Evolutionary conservation across 495 filamentous ascomycete genomes (phyloP), one percentile per base, ranked within the genome.

Genomic region (Pseudomonodictys pantanalensis): DNA sequence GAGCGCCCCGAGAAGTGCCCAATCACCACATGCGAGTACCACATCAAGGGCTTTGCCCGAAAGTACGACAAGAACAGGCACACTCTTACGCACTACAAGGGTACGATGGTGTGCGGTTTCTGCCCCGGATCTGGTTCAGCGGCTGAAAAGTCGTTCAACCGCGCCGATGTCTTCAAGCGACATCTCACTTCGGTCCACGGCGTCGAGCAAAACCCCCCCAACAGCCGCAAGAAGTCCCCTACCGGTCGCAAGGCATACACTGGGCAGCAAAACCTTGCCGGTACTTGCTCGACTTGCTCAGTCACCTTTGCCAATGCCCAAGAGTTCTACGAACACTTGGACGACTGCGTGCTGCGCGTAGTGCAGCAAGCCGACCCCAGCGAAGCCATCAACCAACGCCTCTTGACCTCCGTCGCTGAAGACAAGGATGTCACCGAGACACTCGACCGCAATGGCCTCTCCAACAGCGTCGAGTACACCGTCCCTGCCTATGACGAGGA

Each of bases 31-130:
- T 99, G 93, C 78, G 91, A 96, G 66, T 99, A 96, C 70, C 91
- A 96, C 73, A 80, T 81, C 57, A 97, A 97, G 73, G 93, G 93
- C 1, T 99, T 99, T 68, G 92, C 93, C 3, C 79, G 93, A 38
- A 99, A 97, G 68, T 99, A 99, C 68, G 93, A 99, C 73, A 97
- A 97, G 76, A 97, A 97, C 71, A 78, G 93, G n/a, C 93, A 99
- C 69, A 96, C 92, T 0, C 71, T 99, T 62, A 99, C 95, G 23
- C 93, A 99, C 65, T 99, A 99, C 79, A 97, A 97, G 73, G 95
- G 95, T 4, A 97, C 91, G 5, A 97, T 99, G 95, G 90, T 97
- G 12, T 99, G 93, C 71, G 92, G 92, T 10, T 97, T 99, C 73
- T 99, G 93, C 61, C 90, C 93, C 2, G 91, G 92, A 1, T 88